Base-by-base conservation (phyloP, 805 yeast genomes). In the Torulaspora indica region DNA sequence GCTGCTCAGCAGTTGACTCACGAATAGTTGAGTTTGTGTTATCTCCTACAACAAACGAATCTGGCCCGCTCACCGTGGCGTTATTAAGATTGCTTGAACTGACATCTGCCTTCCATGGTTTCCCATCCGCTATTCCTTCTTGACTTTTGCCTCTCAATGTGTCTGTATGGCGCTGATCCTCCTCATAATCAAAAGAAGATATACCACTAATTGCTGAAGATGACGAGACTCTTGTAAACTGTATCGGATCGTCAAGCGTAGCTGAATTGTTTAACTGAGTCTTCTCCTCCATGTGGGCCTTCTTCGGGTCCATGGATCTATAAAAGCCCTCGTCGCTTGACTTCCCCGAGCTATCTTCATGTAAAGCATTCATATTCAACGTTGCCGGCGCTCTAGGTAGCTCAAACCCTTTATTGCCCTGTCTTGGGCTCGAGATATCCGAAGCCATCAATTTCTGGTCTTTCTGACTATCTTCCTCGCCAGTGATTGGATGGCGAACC, bases 261-360 rank as follows among this genome's bases (percentile, higher is more conserved):
- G 52, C 48, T 5, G 55, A 43, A 27, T 43, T 42, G 32, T 42
- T 29, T 14, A 27, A 30, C 35, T 39, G 42, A 31, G 20, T 43
- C 5, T 22, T 29, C 5, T 41, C 24, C 3, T 40, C 27, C 32
- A 34, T 22, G 8, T 49, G 40, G 8, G 68, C 67, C 46, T 64
- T 70, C 0, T 74, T 75, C 2, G 79, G 79, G 53, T 75, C 79
- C 61, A 75, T 61, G 1, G 75, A 71, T 30, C 68, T 61, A 40
- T 66, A 57, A 35, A 45, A 53, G 15, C 37, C 34, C 14, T 33
- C 13, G 12, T 38, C 46, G 15, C 37, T 38, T 12, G 28, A 18
- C 25, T 43, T 38, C 20, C 27, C 37, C 3, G 43, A 42, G 17
- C 27, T 37, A n/a, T 43, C 47, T 1, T 43, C 52, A 6, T 54